Percentiles rank a stretch among this genome's conserved stretches.
Evolutionary conservation across 208 protist genomes (phyloP).

Genomic region (Leishmania gerbilli): DNA sequence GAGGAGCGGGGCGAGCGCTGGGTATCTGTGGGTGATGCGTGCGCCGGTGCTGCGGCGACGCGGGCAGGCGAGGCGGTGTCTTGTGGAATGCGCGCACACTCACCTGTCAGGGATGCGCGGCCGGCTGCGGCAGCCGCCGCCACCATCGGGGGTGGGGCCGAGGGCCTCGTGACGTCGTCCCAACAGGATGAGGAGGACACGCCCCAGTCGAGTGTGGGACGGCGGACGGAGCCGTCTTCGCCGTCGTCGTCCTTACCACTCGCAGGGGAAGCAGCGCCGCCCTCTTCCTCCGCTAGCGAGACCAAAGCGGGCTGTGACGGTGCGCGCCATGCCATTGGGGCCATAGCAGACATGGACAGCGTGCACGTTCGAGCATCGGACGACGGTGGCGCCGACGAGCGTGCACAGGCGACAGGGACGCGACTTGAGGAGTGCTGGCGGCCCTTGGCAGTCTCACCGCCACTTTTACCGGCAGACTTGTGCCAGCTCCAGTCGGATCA

Average conservation of each 20-base stretch:
- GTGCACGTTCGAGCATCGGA: background rate
- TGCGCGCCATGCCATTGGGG: background rate
- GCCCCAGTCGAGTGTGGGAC: background rate
- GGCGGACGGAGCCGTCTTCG: constrained; percentile 4
- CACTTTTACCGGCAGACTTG: constrained; percentile 18
- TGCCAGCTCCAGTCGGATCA: background rate
- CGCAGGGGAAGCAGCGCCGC: background rate
- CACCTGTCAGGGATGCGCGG: background rate
- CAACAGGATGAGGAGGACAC: background rate
- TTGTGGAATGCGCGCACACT: background rate
- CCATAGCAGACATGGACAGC: background rate
- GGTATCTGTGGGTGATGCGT: constrained; percentile 5
- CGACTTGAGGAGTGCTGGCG: constrained; percentile 27
- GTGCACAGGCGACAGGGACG: background rate
- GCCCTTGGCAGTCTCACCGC: constrained; percentile 18
- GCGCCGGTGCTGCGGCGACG: background rate
- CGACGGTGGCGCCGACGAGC: background rate
- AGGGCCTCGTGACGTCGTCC: background rate
- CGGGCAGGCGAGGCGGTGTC: background rate
- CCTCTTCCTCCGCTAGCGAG: background rate
- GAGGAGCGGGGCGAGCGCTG: constrained; percentile 19
- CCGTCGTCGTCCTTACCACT: background rate
- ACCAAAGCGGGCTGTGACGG: background rate
- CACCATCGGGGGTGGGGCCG: background rate
- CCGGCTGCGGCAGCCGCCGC: background rate